Conservation (phyloP, 352 stramenopile genomes). For the Phytophthora fragariaefolia region DNA sequence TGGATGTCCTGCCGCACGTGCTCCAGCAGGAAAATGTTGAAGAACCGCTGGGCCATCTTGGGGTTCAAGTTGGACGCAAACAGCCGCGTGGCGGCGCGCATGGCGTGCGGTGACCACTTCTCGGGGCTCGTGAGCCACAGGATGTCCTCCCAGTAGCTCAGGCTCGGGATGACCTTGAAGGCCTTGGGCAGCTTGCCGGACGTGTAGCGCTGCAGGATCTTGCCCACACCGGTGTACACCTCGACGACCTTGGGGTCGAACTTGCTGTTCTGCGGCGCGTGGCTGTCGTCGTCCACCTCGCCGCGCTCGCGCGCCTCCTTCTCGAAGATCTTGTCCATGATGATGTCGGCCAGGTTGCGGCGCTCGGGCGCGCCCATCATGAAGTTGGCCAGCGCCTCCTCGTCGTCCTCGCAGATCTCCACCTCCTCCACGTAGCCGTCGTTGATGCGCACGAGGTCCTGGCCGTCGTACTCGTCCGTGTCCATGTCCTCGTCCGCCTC, state of each 20-base stretch:
- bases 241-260: slow-evolving; percentile 97
- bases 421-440: slow-evolving; percentile 92
- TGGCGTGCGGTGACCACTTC: slow-evolving; percentile 98
- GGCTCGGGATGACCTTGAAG: slow-evolving; percentile 99
- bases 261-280: slow-evolving; percentile 51
- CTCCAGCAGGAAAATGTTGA: slow-evolving; percentile 98
- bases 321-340: slow-evolving; percentile 99
- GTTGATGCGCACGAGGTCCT: slow-evolving; percentile 91
- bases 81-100: slow-evolving; percentile 96
- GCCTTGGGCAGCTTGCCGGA: slow-evolving; percentile 99
- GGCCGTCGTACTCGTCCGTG: slow-evolving; percentile 87
- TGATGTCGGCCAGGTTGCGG: slow-evolving; percentile 98
- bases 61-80: slow-evolving; percentile 99
- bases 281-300: slow-evolving; percentile 71
- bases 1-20: slow-evolving; percentile 97
- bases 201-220: slow-evolving; percentile 97
- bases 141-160: slow-evolving; percentile 99
- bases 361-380: slow-evolving; percentile 85
- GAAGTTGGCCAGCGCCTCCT: slow-evolving; percentile 88
- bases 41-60: slow-evolving; percentile 99
- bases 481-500: slow-evolving; percentile 88
- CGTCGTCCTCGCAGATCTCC: slow-evolving; percentile 88
- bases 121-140: slow-evolving; percentile 98
- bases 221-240: slow-evolving; percentile 98
- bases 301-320: slow-evolving; percentile 92